These are phyloP conservation scores for Jackrogersella minutella DNA, from an alignment of 495 filamentous ascomycete genomes.

Conservation along the genomic window DNA sequence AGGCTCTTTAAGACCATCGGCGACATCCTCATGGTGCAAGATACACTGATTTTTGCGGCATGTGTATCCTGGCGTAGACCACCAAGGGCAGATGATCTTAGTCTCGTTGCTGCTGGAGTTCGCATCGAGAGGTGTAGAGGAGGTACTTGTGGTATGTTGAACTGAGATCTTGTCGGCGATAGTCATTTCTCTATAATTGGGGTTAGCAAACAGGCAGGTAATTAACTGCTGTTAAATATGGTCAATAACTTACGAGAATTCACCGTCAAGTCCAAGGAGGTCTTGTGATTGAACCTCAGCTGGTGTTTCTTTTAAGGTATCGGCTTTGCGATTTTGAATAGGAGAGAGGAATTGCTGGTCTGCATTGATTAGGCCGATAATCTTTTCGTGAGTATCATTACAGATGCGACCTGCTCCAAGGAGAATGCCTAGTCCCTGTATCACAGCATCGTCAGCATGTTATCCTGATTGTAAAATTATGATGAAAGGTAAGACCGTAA, in stretches of 20 bases:
- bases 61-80: slow-evolving; percentile 4
- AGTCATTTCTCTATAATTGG: not conserved
- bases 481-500: not conserved
- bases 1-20: slow-evolving; percentile 10
- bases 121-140: not conserved
- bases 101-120: not conserved
- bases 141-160: too few relatives aligned
- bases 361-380: slow-evolving; percentile 11
- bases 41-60: slow-evolving; percentile 16
- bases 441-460: not conserved
- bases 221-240: not conserved
- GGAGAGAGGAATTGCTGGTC: too few relatives aligned
- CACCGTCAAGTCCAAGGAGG: slow-evolving; percentile 5
- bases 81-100: slow-evolving; percentile 38
- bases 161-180: not conserved
- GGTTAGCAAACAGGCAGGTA: not conserved
- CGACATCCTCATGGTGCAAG: slow-evolving; percentile 17
- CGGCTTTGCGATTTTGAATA: too few relatives aligned
- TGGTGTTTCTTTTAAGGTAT: slow-evolving; percentile 25
- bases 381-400: slow-evolving; percentile 9
- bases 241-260: slow-evolving; percentile 2
- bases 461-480: not conserved
- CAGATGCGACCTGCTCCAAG: slow-evolving; percentile 24
- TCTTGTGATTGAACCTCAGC: slow-evolving; percentile 12
- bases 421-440: slow-evolving; percentile 30